A percentile compares a stretch with the other conserved stretches of the same genome.
Conservation (phyloP, 2,329 filamentous ascomycete species). For the Trichophyton benhamiae region DNA sequence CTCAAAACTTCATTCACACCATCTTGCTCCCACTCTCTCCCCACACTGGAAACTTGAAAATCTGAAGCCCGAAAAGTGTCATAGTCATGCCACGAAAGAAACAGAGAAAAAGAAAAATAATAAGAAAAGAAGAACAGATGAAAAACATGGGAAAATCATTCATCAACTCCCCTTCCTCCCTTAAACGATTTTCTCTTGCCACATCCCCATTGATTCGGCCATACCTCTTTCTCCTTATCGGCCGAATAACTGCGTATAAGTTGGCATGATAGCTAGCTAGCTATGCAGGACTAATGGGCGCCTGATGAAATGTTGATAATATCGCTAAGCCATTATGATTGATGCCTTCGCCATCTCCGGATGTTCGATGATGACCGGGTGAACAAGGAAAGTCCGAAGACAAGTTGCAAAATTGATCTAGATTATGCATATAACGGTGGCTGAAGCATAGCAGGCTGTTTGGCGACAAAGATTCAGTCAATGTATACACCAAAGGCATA, state of each 20-base stretch:
- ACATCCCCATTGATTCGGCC: too few species aligned
- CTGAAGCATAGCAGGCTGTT: neutral
- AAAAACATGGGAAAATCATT: neutral
- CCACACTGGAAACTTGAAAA: neutral
- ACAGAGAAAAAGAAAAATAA: neutral
- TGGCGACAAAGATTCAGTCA: neutral
- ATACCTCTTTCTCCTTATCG: neutral
- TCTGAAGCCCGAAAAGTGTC: neutral
- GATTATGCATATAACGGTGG: neutral
- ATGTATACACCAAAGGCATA: neutral
- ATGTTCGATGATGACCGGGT: neutral
- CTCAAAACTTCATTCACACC: neutral
- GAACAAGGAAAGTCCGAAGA: too few species aligned
- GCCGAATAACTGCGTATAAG: neutral
- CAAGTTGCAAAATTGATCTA: neutral
- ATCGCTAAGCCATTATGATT: neutral
- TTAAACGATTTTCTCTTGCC: neutral
- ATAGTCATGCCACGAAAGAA: neutral
- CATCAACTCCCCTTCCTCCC: neutral
- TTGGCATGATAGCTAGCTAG: neutral
- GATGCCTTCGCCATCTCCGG: neutral
- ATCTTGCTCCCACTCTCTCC: neutral
- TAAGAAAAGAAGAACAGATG: neutral
- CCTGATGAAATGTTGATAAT: neutral
- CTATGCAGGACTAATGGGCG: neutral